phyloP scores from a whole-genome alignment of 1,284 basidiomycete genomes.

The Pterula multifida region DNA sequence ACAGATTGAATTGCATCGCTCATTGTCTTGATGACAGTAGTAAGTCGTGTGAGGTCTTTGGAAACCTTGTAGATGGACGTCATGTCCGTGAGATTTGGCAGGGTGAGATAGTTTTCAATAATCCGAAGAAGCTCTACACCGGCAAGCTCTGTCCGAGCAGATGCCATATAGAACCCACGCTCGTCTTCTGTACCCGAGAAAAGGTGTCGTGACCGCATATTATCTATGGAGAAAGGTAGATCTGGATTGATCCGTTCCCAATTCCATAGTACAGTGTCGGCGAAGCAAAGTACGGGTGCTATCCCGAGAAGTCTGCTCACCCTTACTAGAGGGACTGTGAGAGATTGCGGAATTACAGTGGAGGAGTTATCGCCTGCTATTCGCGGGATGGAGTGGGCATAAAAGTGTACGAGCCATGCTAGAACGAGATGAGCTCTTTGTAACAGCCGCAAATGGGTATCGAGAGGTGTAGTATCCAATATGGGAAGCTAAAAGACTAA shows the following conservation, averaged over 20 bases:
- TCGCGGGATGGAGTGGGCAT: constrained; percentile 68
- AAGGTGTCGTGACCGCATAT: constrained; percentile 54
- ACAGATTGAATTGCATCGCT: constrained; percentile 59
- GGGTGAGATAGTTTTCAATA: constrained; percentile 71
- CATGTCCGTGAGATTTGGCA: constrained; percentile 63
- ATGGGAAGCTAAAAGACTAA: constrained; percentile 47
- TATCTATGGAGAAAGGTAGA: constrained; percentile 41
- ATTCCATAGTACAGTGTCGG: constrained; percentile 95
- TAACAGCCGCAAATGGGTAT: constrained; percentile 42
- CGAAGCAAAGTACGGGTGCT: constrained; percentile 90
- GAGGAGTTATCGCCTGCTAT: constrained; percentile 22
- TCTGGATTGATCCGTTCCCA: constrained; percentile 54
- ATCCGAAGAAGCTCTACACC: constrained; percentile 81
- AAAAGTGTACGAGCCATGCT: constrained; percentile 83
- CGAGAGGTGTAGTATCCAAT: constrained; percentile 43
- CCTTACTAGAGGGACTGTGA: constrained; percentile 72
- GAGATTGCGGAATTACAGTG: constrained; percentile 56
- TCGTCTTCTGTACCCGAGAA: constrained; percentile 88
- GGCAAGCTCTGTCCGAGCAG: constrained; percentile 76
- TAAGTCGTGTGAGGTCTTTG: constrained; percentile 61
- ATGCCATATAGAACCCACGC: constrained; percentile 78
- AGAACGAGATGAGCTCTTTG: constrained; percentile 86
- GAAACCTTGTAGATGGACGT: constrained; percentile 63
- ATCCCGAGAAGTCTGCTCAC: constrained; percentile 74
- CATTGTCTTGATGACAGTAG: constrained; percentile 64